These are phyloP conservation scores for Penicillium sp. DNA, from an alignment of 2,329 filamentous ascomycete genomes.

Conservation along the genomic window DNA sequence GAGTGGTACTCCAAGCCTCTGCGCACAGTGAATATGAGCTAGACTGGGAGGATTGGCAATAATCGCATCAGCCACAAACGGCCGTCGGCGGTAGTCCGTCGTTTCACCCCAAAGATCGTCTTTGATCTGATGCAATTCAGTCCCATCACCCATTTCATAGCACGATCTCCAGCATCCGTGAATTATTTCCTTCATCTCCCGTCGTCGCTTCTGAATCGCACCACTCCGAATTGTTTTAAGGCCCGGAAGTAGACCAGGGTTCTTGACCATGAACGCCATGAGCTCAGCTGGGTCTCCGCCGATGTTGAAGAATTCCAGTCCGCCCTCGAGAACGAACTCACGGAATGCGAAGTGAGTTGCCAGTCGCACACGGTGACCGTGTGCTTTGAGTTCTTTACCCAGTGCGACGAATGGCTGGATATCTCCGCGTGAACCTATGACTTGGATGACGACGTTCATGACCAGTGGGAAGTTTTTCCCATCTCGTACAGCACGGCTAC, in stretches of 20 bases:
- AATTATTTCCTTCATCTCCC: constrained; percentile 78
- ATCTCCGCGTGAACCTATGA: constrained; percentile 72
- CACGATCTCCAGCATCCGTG: constrained; percentile 85
- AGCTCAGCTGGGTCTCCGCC: constrained; percentile 72
- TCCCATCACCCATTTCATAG: constrained; percentile 73
- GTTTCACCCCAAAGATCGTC: constrained; percentile 43
- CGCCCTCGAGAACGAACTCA: constrained; percentile 68
- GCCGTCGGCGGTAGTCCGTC: constrained; percentile 49
- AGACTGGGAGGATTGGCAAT: constrained; percentile 82
- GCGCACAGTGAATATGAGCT: constrained; percentile 76
- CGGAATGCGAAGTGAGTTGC: constrained; percentile 72
- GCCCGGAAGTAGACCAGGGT: constrained; percentile 80
- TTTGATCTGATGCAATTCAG: constrained; percentile 52
- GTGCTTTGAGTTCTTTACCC: constrained; percentile 64
- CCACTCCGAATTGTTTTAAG: constrained; percentile 74
- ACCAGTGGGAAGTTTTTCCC: constrained; percentile 18
- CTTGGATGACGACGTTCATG: constrained; percentile 69
- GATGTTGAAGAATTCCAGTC: constrained; percentile 73
- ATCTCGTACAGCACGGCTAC: not conserved
- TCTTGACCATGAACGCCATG: constrained; percentile 90
- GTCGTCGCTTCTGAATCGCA: constrained; percentile 72
- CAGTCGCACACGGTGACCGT: constrained; percentile 72
- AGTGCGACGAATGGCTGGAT: constrained; percentile 75
- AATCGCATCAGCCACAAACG: constrained; percentile 86
- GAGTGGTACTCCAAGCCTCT: constrained; percentile 73